These are phyloP conservation scores for Paraleonurus japonicus DNA, from an alignment of 257 asterid genomes.

Conservation along the genomic window DNA sequence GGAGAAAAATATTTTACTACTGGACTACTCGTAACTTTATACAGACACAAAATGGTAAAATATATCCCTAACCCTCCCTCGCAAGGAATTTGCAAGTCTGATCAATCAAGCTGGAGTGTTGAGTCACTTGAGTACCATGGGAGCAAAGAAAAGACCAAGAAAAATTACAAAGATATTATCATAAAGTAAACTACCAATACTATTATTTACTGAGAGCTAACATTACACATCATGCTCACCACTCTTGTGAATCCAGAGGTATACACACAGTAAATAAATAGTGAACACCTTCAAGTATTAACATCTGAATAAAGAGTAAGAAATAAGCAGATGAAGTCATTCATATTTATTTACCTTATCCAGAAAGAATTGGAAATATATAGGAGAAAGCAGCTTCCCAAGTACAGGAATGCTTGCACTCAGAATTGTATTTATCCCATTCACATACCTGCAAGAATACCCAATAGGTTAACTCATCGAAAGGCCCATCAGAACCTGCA, in stretches of 20 bases:
- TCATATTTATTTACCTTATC: constrained; percentile 56
- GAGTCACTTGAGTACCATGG: too few relatives aligned
- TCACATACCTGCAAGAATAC: constrained; percentile 82
- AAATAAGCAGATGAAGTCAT: background rate
- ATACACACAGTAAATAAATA: background rate
- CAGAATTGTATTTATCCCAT: constrained; percentile 76
- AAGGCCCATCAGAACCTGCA: constrained; percentile 15
- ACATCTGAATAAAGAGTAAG: background rate
- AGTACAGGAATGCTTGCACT: constrained; percentile 90
- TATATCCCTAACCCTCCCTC: constrained; percentile 9
- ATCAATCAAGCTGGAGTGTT: background rate
- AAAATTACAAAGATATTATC: background rate
- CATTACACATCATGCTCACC: constrained; percentile 7
- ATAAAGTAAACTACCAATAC: constrained; percentile 11
- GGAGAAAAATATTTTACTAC: background rate
- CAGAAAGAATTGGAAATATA: constrained; percentile 93
- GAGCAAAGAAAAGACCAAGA: background rate
- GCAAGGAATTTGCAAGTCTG: background rate
- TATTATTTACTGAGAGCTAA: background rate
- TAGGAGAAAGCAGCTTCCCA: constrained; percentile 88
- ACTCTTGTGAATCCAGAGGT: background rate
- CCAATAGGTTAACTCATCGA: constrained; percentile 28
- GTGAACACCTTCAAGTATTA: constrained; percentile 11
- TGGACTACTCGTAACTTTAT: constrained; percentile 4
- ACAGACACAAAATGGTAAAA: too few relatives aligned